Percentiles rank a stretch among this genome's conserved stretches.
Conservation (phyloP, 805 yeast genomes). For the Tetrapisispora phaffii region DNA sequence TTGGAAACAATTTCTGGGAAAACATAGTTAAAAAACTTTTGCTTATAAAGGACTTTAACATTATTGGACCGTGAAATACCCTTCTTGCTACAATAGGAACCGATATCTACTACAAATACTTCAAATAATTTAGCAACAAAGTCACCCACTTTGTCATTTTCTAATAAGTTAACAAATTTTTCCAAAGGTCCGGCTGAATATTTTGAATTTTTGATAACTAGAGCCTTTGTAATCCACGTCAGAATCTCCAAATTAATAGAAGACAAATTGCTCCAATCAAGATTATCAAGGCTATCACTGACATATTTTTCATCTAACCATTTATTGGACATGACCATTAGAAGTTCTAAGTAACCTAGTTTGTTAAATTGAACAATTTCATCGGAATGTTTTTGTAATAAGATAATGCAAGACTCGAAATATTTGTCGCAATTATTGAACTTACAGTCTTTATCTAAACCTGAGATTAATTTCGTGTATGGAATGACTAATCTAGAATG, state of each 20-base stretch:
- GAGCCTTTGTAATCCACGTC: constrained; percentile 67
- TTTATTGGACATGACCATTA: constrained; percentile 22
- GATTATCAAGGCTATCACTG: constrained; percentile 6
- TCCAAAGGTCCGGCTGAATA: constrained; percentile 28
- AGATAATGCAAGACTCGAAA: neutral
- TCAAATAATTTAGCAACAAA: constrained; percentile 48
- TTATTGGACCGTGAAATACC: constrained; percentile 41
- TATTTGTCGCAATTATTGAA: constrained; percentile 7
- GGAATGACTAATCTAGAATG: constrained; percentile 31
- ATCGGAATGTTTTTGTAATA: neutral
- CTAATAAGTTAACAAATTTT: constrained; percentile 31
- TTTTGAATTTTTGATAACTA: constrained; percentile 47
- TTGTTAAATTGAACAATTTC: constrained; percentile 13
- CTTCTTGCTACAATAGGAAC: constrained; percentile 43
- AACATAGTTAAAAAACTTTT: constrained; percentile 55
- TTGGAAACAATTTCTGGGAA: constrained; percentile 46
- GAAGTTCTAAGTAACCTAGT: constrained; percentile 22
- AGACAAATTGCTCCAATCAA: constrained; percentile 12
- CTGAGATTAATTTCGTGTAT: constrained; percentile 40
- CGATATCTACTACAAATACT: constrained; percentile 57
- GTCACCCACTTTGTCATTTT: constrained; percentile 27
- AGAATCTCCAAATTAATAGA: constrained; percentile 39
- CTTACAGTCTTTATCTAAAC: constrained; percentile 35
- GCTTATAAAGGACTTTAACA: constrained; percentile 66
- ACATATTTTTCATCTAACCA: constrained; percentile 18